Conservation (phyloP, 2,329 filamentous ascomycete species). For the Ophiognomonia clavigignenti-juglandacearum region DNA sequence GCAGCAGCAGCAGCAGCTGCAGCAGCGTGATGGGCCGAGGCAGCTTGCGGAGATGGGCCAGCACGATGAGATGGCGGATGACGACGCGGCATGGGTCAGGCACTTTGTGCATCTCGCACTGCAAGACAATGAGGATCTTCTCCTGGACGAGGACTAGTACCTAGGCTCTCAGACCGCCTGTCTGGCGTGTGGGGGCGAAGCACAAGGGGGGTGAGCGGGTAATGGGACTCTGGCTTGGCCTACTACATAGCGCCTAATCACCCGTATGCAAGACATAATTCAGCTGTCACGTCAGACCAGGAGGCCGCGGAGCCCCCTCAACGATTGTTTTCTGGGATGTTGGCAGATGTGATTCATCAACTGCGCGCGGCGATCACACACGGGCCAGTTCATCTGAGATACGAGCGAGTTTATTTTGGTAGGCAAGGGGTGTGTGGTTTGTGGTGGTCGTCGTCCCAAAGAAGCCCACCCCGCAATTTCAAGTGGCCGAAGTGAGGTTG, state of each 20-base stretch:
- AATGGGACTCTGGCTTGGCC: too few species aligned
- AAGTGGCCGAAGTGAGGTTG: too few species aligned
- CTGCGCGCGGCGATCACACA: background rate
- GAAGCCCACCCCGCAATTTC: too few species aligned
- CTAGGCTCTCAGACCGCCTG: constrained; percentile 19
- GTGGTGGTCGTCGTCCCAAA: too few species aligned
- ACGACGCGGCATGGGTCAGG: constrained; percentile 47
- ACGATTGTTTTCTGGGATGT: too few species aligned
- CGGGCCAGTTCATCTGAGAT: too few species aligned
- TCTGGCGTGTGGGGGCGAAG: too few species aligned
- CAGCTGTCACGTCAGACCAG: background rate
- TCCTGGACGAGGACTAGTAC: constrained; percentile 38
- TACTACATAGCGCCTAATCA: too few species aligned
- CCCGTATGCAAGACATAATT: background rate
- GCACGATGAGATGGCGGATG: constrained; percentile 34
- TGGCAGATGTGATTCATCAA: background rate
- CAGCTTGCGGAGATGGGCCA: constrained; percentile 2
- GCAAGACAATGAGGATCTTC: constrained; percentile 45
- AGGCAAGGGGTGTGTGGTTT: too few species aligned
- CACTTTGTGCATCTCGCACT: constrained; percentile 51
- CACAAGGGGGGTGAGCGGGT: too few species aligned
- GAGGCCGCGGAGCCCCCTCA: background rate
- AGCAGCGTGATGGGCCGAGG: constrained; percentile 7
- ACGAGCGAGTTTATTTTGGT: too few species aligned
- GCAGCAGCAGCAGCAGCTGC: constrained; percentile 10